These are phyloP conservation scores for Arthroderma uncinatum DNA, from an alignment of 2,329 filamentous ascomycete genomes.

Conservation along the genomic window DNA sequence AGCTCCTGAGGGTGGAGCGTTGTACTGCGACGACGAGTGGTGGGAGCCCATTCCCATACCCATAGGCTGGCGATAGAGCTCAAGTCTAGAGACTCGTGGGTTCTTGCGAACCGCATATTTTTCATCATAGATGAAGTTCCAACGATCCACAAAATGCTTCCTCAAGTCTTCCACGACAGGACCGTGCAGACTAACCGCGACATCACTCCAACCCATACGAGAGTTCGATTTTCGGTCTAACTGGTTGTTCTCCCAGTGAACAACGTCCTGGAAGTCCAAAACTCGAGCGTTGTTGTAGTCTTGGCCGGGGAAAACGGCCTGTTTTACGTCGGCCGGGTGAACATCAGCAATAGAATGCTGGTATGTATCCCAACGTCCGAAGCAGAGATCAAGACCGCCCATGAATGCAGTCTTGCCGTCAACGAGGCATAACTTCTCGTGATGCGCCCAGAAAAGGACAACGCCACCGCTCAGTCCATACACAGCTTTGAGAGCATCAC, in stretches of 20 bases:
- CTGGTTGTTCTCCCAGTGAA: slow-evolving; percentile 89
- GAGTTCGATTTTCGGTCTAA: slow-evolving; percentile 82
- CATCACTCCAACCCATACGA: slow-evolving; percentile 97
- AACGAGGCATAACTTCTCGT: slow-evolving; percentile 94
- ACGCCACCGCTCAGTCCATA: slow-evolving; percentile 74
- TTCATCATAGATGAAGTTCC: slow-evolving; percentile 82
- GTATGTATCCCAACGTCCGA: slow-evolving; percentile 82
- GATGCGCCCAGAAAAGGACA: slow-evolving; percentile 96
- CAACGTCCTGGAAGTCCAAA: slow-evolving; percentile 85
- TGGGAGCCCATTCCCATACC: slow-evolving; percentile 10
- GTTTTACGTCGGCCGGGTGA: slow-evolving; percentile 57
- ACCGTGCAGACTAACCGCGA: slow-evolving; percentile 81
- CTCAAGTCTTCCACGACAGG: slow-evolving; percentile 88
- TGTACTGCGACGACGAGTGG: background rate
- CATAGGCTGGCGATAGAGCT: slow-evolving; percentile 25
- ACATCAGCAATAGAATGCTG: slow-evolving; percentile 80
- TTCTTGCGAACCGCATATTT: slow-evolving; percentile 59
- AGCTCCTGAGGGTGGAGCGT: background rate
- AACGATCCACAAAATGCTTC: slow-evolving; percentile 85
- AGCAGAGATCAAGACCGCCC: slow-evolving; percentile 87
- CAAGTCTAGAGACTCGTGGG: slow-evolving; percentile 36
- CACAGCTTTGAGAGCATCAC: slow-evolving; percentile 62
- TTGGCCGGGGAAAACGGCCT: slow-evolving; percentile 85
- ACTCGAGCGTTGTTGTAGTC: slow-evolving; percentile 98
- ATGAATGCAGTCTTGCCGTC: slow-evolving; percentile 88